These are phyloP conservation scores for Peniophora sp. DNA, from an alignment of 1,284 basidiomycete species.

Conservation along the genomic window DNA sequence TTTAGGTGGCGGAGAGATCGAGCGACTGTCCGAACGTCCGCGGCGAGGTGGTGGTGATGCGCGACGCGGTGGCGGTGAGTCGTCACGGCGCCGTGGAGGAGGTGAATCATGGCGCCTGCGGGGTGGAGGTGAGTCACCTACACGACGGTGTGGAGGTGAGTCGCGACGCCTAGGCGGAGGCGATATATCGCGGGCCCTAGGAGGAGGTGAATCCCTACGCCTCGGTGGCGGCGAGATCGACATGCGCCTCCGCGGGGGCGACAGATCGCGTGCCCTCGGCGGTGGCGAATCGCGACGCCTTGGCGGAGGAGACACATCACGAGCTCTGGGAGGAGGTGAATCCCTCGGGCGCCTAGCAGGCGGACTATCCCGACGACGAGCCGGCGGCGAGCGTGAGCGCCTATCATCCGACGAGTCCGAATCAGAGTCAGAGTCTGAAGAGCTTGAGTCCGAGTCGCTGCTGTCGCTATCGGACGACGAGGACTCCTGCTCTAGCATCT, in stretches of 20 bases:
- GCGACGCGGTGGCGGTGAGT: neutral
- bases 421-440: constrained; percentile 22
- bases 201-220: neutral
- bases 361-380: constrained; percentile 3
- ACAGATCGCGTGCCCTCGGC: neutral
- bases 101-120: constrained; percentile 9
- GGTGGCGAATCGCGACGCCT: neutral
- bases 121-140: constrained; percentile 6
- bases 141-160: neutral
- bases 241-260: neutral
- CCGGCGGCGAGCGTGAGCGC: constrained; percentile 5
- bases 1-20: constrained; percentile 8
- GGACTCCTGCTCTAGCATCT: constrained; percentile 68
- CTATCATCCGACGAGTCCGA: constrained; percentile 34
- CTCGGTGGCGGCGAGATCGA: neutral
- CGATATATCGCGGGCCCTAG: constrained; percentile 1
- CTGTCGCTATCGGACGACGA: constrained; percentile 50
- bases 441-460: constrained; percentile 26
- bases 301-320: neutral
- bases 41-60: constrained; percentile 4
- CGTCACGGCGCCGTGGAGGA: constrained; percentile 6
- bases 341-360: neutral
- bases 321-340: neutral
- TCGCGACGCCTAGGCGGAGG: neutral
- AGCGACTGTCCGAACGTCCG: constrained; percentile 7